Conservation (phyloP, 345 rosid species). For the Reutealis trisperma region DNA sequence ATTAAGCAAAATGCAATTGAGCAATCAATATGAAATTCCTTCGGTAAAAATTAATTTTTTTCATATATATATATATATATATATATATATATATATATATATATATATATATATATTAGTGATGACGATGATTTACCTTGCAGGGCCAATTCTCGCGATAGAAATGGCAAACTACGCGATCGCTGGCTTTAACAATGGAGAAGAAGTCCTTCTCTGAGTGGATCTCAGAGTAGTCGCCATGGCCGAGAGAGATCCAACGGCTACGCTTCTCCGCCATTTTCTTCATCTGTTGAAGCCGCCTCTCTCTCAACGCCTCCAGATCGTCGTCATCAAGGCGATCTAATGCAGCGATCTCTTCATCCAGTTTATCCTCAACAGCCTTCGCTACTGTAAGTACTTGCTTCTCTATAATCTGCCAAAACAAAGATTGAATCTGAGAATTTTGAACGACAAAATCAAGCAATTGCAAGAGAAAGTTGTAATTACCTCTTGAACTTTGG, state of each 20-base stretch:
- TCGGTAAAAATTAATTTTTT: too few relatives aligned
- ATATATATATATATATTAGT: too few relatives aligned
- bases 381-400: slow-evolving; percentile 82
- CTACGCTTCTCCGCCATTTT: slow-evolving; percentile 87
- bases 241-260: slow-evolving; percentile 97
- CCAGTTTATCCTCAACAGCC: slow-evolving; percentile 88
- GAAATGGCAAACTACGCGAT: slow-evolving; percentile 94
- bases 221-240: slow-evolving; percentile 89
- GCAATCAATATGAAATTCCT: not conserved
- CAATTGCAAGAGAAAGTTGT: not conserved
- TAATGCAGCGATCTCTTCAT: slow-evolving; percentile 80
- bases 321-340: slow-evolving; percentile 87
- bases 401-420: slow-evolving; percentile 73
- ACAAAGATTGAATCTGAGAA: not conserved
- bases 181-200: slow-evolving; percentile 81
- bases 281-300: slow-evolving; percentile 89
- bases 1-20: not conserved
- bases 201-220: slow-evolving; percentile 85
- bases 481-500: slow-evolving; percentile 18
- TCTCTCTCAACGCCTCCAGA: slow-evolving; percentile 76
- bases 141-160: slow-evolving; percentile 99
- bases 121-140: slow-evolving; percentile 46
- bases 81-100: too few relatives aligned
- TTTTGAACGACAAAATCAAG: not conserved
- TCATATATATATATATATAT: too few relatives aligned